phyloP scores from a whole-genome alignment of 2,329 filamentous ascomycete genomes.

The Claviceps sp. region DNA sequence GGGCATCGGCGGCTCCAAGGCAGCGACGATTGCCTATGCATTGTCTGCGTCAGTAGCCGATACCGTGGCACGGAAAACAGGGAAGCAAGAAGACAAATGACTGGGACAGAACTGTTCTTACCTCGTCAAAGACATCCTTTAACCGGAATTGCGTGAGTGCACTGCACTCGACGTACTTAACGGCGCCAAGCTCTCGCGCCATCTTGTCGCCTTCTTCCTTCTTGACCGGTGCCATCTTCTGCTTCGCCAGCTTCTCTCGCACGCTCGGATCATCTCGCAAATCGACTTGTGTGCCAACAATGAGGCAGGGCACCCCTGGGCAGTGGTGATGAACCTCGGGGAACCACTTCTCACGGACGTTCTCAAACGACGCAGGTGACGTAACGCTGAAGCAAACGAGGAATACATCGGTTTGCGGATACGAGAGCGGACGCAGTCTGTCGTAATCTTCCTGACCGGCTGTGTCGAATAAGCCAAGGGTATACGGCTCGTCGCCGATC shows the following conservation, averaged over 20 bases:
- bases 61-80: background rate
- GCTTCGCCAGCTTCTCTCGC: slow-evolving; percentile 80
- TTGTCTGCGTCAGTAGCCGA: background rate
- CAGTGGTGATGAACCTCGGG: slow-evolving; percentile 98
- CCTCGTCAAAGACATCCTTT: slow-evolving; percentile 99
- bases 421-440: slow-evolving; percentile 86
- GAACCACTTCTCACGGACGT: slow-evolving; percentile 98
- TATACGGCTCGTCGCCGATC: slow-evolving; percentile 99
- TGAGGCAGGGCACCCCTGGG: slow-evolving; percentile 91
- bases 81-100: too few relatives aligned
- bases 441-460: slow-evolving; percentile 99
- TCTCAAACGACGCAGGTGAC: slow-evolving; percentile 94
- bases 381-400: slow-evolving; percentile 98
- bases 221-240: slow-evolving; percentile 88
- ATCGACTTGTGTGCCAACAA: slow-evolving; percentile 96
- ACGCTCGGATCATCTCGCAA: slow-evolving; percentile 80
- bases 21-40: slow-evolving; percentile 78
- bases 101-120: slow-evolving; percentile 27
- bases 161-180: slow-evolving; percentile 98
- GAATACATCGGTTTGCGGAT: slow-evolving; percentile 97
- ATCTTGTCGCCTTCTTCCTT: slow-evolving; percentile 91
- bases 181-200: slow-evolving; percentile 92
- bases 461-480: slow-evolving; percentile 92
- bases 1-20: slow-evolving; percentile 71
- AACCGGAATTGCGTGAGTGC: slow-evolving; percentile 96